These are phyloP conservation scores for Diaporthe nobilis DNA, from an alignment of 2,329 filamentous ascomycete genomes.

Conservation along the genomic window DNA sequence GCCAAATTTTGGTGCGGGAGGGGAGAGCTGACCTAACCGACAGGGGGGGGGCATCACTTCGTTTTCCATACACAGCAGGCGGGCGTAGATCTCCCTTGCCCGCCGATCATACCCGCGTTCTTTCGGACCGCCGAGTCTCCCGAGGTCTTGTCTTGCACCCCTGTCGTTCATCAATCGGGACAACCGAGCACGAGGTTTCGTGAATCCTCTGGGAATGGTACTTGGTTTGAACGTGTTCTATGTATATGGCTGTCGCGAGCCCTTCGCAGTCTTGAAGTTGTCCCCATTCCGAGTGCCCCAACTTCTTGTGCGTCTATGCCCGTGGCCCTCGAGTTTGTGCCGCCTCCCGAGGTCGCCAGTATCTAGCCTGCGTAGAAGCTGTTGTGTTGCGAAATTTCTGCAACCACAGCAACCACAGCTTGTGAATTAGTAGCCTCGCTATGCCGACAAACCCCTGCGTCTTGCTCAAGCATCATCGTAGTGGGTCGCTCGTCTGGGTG, in stretches of 20 bases:
- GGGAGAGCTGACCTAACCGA: no score
- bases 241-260: no score
- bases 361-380: neutral
- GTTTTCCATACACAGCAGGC: neutral
- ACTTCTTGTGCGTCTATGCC: neutral
- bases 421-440: neutral
- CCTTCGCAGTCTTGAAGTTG: neutral
- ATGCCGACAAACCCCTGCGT: neutral
- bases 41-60: no score
- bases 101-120: slow-evolving; percentile 10
- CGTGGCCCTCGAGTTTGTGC: neutral
- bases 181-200: slow-evolving; percentile 8
- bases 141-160: slow-evolving; percentile 22
- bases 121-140: slow-evolving; percentile 28
- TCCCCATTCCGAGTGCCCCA: no score
- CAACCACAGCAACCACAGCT: neutral
- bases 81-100: slow-evolving; percentile 18
- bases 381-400: neutral
- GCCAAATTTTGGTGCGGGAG: no score
- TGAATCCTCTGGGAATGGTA: neutral
- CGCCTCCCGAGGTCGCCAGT: neutral
- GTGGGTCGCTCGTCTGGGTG: slow-evolving; percentile 7
- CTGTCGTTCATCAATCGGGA: slow-evolving; percentile 19
- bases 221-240: neutral
- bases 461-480: slow-evolving; percentile 8